Evolutionary conservation across 805 yeast genomes (phyloP), one percentile per base, ranked within the genome.

Genomic region (Teunomyces stri): DNA sequence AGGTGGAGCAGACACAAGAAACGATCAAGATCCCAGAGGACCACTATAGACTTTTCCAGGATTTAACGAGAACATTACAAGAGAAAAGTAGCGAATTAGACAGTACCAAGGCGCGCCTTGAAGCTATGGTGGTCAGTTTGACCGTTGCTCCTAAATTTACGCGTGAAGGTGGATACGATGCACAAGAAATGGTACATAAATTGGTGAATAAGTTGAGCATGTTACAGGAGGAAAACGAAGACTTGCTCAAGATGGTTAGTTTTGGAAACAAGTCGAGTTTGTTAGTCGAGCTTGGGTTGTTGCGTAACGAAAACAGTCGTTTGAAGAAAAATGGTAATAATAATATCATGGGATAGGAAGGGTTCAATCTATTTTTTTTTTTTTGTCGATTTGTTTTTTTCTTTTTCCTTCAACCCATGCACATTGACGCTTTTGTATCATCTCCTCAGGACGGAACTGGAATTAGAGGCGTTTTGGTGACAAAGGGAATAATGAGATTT

Each of bases 241-340:
- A 76, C 51, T 73, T 89, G 66, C 75, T 84, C 51, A 80, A 80
- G 55, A 81, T 87, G 83, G 63, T 87, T 9, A 82, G 90, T 52
- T 84, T 76, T 63, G 89, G 96, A n/a, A 82, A 83, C 60, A 76
- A 87, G 37, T 85, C 84, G 58, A 89, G 87, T 57, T 70, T 81
- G 51, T 79, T 83, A 48, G 78, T 87, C 36, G 89, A 85, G 62
- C 61, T 86, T 36, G 88, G 86, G 15, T 60, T 87, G 42, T 64
- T 85, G 42, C 77, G 77, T 49, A 65, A 63, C 33, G 80, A 79
- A 46, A 57, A 54, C 36, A 41, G 34, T 18, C 31, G 33, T n/a
- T 37, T 50, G 33, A 43, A 35, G 28, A 47, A 41, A 11, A 39
- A 43, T 12, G 34, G 15, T 31, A 31, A 30, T 6, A 30, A 31